These are phyloP conservation scores for Eucalyptus sp. DNA, from an alignment of 345 rosid species.

Conservation along the genomic window DNA sequence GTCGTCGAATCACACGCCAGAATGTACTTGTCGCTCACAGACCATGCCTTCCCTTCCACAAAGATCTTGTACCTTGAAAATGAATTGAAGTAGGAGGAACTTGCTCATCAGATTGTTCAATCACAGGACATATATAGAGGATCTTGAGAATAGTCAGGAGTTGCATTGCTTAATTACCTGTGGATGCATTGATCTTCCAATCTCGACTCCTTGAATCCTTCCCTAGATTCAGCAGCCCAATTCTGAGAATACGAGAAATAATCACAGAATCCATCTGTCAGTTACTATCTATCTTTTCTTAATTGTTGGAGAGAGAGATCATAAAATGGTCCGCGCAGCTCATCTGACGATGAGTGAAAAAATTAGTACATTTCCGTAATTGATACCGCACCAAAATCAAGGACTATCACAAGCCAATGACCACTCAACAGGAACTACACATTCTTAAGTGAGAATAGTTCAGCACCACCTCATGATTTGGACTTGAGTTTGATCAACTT, in stretches of 20 bases:
- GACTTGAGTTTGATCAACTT: not conserved
- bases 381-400: not conserved
- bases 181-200: conserved; percentile 36
- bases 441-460: not conserved
- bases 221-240: conserved; percentile 10
- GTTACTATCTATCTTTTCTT: not conserved
- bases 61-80: conserved; percentile 32
- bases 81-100: not conserved
- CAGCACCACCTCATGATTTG: not conserved
- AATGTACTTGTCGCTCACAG: conserved; percentile 37
- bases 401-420: not conserved
- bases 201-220: conserved; percentile 24
- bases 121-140: not conserved
- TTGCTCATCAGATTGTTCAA: not conserved
- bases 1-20: conserved; percentile 36
- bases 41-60: conserved; percentile 39
- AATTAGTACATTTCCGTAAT: not conserved
- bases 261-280: not conserved
- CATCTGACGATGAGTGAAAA: not conserved
- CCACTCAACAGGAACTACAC: not conserved
- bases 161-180: conserved; percentile 12
- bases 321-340: not conserved
- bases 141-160: not conserved
- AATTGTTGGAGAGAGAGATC: not conserved
- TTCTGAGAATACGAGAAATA: conserved; percentile 3